Conservation (phyloP, 495 filamentous ascomycete genomes). For the Tuber magnatum region DNA sequence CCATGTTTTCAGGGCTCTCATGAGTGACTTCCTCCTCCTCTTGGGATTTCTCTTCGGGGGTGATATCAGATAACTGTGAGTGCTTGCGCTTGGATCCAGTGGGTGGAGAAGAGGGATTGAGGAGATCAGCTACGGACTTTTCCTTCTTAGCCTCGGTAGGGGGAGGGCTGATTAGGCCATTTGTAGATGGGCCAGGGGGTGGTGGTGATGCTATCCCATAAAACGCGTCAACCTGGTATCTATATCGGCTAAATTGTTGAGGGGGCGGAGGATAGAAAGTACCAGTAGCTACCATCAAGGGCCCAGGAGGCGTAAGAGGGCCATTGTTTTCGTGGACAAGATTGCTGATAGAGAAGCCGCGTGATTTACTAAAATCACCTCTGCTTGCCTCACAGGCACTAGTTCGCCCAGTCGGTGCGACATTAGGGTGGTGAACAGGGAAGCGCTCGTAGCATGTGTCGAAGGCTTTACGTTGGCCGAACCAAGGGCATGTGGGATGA, state of each 20-base stretch:
- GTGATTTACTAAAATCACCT: constrained; percentile 35
- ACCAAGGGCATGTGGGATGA: not conserved
- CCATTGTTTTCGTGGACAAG: constrained; percentile 30
- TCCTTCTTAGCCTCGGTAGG: constrained; percentile 20
- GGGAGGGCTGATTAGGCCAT: constrained; percentile 5
- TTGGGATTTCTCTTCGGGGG: constrained; percentile 18
- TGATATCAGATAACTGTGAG: constrained; percentile 19
- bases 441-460: not conserved
- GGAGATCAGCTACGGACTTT: constrained; percentile 33
- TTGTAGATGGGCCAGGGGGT: constrained; percentile 1
- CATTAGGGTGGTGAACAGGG: not conserved
- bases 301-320: constrained; percentile 23
- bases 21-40: not conserved
- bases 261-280: constrained; percentile 30
- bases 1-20: constrained; percentile 11
- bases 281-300: constrained; percentile 23
- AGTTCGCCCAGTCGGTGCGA: constrained; percentile 6
- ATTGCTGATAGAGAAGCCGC: constrained; percentile 37
- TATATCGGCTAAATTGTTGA: constrained; percentile 9
- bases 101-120: constrained; percentile 30
- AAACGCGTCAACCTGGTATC: constrained; percentile 4
- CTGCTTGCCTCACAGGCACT: constrained; percentile 25
- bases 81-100: constrained; percentile 31
- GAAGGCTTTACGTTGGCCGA: not conserved
- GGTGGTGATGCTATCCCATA: constrained; percentile 1